phyloP scores from a whole-genome alignment of 192 early-diverging fungal genomes.

The Jimgerdemannia flammicorona region DNA sequence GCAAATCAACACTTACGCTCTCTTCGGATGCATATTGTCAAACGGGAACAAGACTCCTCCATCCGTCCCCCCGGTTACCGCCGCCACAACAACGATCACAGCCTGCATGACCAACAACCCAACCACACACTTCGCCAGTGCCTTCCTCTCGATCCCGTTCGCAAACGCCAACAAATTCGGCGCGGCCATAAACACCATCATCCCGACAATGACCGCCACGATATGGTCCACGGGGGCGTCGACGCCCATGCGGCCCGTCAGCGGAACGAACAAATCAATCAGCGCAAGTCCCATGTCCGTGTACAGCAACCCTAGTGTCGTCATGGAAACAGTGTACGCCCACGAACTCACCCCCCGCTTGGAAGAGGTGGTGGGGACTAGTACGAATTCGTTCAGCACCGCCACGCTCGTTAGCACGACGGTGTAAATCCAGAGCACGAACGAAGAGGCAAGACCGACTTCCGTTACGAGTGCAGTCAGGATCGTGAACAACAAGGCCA shows the following conservation, averaged over 20 bases:
- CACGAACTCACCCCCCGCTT: conserved; percentile 7
- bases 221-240: conserved; percentile 64
- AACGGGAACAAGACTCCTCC: conserved; percentile 40
- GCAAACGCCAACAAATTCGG: conserved; percentile 47
- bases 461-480: conserved; percentile 18
- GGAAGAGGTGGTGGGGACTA: conserved; percentile 6
- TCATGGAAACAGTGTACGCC: conserved; percentile 30
- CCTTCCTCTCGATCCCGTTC: conserved; percentile 40
- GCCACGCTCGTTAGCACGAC: conserved; percentile 18
- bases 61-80: conserved; percentile 19
- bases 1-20: conserved; percentile 24
- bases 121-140: conserved; percentile 26
- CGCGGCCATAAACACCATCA: conserved; percentile 35
- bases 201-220: conserved; percentile 51
- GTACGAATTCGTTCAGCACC: conserved; percentile 27
- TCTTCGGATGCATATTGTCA: conserved; percentile 62
- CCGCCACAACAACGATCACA: conserved; percentile 25
- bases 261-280: conserved; percentile 62
- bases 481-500: conserved; percentile 13
- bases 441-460: conserved; percentile 38
- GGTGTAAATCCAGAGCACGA: conserved; percentile 38
- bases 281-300: conserved; percentile 36
- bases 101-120: conserved; percentile 20
- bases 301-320: conserved; percentile 25
- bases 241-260: conserved; percentile 64